A percentile compares a stretch with the other conserved stretches of the same genome.
phyloP scores from a whole-genome alignment of 2,329 filamentous ascomycete genomes.

The Capronia epimyces region DNA sequence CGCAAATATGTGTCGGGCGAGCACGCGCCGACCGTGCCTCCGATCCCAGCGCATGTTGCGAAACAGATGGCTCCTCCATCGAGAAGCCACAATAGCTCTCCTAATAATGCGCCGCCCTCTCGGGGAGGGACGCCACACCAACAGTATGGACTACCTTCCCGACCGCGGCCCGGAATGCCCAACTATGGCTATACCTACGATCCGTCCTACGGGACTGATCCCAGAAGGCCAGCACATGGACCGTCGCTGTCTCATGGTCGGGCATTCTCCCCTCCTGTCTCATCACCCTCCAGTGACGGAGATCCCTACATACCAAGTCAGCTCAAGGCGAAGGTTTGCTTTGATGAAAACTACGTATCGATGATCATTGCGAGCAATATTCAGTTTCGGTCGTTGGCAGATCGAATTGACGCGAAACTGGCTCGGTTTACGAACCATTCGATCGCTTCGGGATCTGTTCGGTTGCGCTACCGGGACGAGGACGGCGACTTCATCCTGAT shows the following conservation, averaged over 20 bases:
- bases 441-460: constrained; percentile 74
- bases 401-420: constrained; percentile 93
- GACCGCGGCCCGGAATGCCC: constrained; percentile 23
- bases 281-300: constrained; percentile 25
- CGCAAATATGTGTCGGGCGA: constrained; percentile 45
- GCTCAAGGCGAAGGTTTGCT: constrained; percentile 92
- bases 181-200: constrained; percentile 27
- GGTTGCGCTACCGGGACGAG: constrained; percentile 83
- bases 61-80: constrained; percentile 59
- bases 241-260: constrained; percentile 29
- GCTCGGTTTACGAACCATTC: constrained; percentile 78
- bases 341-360: constrained; percentile 84
- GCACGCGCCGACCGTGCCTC: constrained; percentile 65
- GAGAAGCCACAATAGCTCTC: constrained; percentile 77
- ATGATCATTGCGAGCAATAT: constrained; percentile 96
- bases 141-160: constrained; percentile 47
- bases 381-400: constrained; percentile 84
- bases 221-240: constrained; percentile 21
- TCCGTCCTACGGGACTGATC: constrained; percentile 19
- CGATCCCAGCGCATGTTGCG: constrained; percentile 66
- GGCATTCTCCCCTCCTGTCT: constrained; percentile 33
- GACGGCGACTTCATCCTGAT: constrained; percentile 93
- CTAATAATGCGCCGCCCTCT: constrained; percentile 61
- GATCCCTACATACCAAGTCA: constrained; percentile 60
- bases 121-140: constrained; percentile 64